phyloP scores from a whole-genome alignment of 2,329 filamentous ascomycete genomes.

The Diplodia sapinea region DNA sequence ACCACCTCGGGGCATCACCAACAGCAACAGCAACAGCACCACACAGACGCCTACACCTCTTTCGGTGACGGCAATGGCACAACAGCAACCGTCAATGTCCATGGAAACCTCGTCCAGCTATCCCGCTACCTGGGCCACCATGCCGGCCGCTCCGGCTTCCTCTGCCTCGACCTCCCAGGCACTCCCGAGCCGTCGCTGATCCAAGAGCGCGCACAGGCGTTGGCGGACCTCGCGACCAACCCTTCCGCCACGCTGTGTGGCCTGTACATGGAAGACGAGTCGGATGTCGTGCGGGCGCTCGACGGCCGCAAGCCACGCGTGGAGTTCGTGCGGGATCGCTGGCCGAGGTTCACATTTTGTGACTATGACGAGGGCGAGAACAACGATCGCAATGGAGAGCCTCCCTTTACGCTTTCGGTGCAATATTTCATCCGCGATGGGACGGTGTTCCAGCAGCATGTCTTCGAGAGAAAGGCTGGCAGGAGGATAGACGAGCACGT shows the following conservation, averaged over 20 bases:
- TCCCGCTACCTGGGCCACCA: slow-evolving; percentile 5
- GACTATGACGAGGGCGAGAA: background rate
- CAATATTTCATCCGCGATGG: slow-evolving; percentile 16
- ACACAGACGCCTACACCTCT: slow-evolving; percentile 12
- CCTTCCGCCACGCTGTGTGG: background rate
- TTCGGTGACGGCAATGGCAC: slow-evolving; percentile 14
- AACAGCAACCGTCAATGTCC: slow-evolving; percentile 14
- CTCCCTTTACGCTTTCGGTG: background rate
- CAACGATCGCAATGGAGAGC: background rate
- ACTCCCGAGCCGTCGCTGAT: background rate
- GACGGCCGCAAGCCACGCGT: background rate
- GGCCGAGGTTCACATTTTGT: slow-evolving; percentile 4
- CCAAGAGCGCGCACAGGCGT: background rate
- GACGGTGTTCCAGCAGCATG: slow-evolving; percentile 8
- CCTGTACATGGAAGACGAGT: slow-evolving; percentile 11
- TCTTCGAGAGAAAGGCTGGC: background rate
- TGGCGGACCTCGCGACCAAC: background rate
- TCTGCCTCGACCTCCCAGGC: background rate
- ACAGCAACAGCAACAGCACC: background rate
- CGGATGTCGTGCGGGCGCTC: background rate
- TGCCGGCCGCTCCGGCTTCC: slow-evolving; percentile 1
- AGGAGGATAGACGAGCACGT: background rate
- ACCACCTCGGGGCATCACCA: background rate
- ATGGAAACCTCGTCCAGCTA: slow-evolving; percentile 23
- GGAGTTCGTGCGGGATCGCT: slow-evolving; percentile 17